Conservation (phyloP, 805 yeast species). For the Yueomyces sp. region DNA sequence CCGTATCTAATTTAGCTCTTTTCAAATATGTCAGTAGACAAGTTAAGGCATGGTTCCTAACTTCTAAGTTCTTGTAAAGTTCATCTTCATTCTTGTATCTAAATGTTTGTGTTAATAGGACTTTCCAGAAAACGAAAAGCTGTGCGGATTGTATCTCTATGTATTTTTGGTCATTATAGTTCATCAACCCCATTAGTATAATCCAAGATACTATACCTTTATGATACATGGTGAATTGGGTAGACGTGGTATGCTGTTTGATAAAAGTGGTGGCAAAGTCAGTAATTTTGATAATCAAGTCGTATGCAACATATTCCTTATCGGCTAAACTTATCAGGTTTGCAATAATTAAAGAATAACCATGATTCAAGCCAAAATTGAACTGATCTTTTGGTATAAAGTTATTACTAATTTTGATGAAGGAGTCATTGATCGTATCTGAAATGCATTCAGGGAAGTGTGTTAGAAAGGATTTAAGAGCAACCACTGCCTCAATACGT, state of each 20-base stretch:
- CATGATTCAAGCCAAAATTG: conserved; percentile 25
- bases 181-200: conserved; percentile 47
- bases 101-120: conserved; percentile 37
- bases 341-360: conserved; percentile 28
- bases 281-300: conserved; percentile 31
- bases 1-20: conserved; percentile 26
- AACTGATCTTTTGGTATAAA: conserved; percentile 16
- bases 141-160: conserved; percentile 45
- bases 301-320: conserved; percentile 32
- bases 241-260: conserved; percentile 25
- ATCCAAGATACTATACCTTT: conserved; percentile 44
- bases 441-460: conserved; percentile 26
- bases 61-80: conserved; percentile 31
- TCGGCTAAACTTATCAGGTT: conserved; percentile 24
- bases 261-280: conserved; percentile 31
- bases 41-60: conserved; percentile 44
- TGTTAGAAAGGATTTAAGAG: conserved; percentile 21
- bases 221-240: conserved; percentile 21
- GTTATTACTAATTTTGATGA: conserved; percentile 24
- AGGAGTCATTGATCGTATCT: conserved; percentile 24
- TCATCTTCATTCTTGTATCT: conserved; percentile 27
- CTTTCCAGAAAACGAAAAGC: conserved; percentile 51
- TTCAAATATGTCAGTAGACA: conserved; percentile 42
- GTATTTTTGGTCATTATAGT: conserved; percentile 38
- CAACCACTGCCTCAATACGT: conserved; percentile 29